Percentiles rank a stretch among this genome's conserved stretches.
Conservation (phyloP, 2,329 filamentous ascomycete species). For the Aspergillus sp. region DNA sequence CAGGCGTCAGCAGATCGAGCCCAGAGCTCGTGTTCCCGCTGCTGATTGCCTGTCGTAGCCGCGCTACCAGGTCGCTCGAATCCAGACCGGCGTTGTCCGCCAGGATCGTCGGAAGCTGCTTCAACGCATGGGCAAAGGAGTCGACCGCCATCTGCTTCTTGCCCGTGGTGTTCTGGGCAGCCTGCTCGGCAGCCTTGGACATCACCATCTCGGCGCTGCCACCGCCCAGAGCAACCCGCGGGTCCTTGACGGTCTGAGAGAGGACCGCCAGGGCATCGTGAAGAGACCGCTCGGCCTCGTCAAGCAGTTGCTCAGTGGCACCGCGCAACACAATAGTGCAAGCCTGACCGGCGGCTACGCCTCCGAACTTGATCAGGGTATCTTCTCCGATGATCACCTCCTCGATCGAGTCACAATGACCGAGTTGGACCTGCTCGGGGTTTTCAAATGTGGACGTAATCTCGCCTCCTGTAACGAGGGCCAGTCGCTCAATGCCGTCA, state of each 20-base stretch:
- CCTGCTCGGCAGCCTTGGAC: constrained; percentile 93
- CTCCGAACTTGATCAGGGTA: constrained; percentile 93
- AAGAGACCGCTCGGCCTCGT: constrained; percentile 90
- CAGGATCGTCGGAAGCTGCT: constrained; percentile 90
- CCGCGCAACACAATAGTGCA: constrained; percentile 96
- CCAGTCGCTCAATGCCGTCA: constrained; percentile 90
- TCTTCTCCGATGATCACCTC: constrained; percentile 98
- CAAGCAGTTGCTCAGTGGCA: constrained; percentile 90
- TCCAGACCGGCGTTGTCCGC: constrained; percentile 96
- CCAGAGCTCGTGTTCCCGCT: constrained; percentile 88
- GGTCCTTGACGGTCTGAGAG: constrained; percentile 92
- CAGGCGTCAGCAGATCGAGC: constrained; percentile 77
- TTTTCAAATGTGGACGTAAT: constrained; percentile 98
- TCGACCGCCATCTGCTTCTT: constrained; percentile 94
- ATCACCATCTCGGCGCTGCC: constrained; percentile 98
- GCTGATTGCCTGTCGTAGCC: constrained; percentile 88
- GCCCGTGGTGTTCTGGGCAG: constrained; percentile 85
- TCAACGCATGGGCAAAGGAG: constrained; percentile 76
- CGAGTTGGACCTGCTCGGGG: constrained; percentile 92
- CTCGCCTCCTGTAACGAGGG: constrained; percentile 91
- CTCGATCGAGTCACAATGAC: constrained; percentile 89
- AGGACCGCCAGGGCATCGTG: constrained; percentile 94
- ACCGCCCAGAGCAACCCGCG: constrained; percentile 85
- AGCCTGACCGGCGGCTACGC: constrained; percentile 83
- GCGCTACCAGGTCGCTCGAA: constrained; percentile 84